Evolutionary conservation across 768 basidiomycete species (phyloP).

Genomic region (Suillus lakei): DNA sequence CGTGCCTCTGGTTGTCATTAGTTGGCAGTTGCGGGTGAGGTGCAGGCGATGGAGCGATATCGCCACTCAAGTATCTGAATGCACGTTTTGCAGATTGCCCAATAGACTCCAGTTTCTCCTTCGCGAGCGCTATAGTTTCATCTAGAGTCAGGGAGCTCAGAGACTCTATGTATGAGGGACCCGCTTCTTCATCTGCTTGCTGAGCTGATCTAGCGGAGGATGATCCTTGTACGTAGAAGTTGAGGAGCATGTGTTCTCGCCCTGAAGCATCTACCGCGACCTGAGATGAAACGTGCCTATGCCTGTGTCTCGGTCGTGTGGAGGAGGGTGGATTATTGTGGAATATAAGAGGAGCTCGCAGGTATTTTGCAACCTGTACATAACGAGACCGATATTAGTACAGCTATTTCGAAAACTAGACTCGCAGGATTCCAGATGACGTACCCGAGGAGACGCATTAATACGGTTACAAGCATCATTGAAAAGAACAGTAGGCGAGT

Average conservation of each 20-base stretch:
- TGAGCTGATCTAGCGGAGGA: conserved; percentile 43
- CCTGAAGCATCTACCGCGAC: conserved; percentile 74
- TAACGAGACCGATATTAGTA: not conserved
- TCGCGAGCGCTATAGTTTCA: conserved; percentile 53
- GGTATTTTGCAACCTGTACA: conserved; percentile 66
- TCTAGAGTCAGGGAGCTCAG: conserved; percentile 61
- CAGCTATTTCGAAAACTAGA: not conserved
- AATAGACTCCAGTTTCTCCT: conserved; percentile 43
- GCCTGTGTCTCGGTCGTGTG: conserved; percentile 78
- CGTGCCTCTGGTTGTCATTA: conserved; percentile 35
- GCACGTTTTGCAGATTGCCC: conserved; percentile 58
- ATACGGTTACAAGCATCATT: conserved; percentile 59
- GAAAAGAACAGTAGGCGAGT: conserved; percentile 85
- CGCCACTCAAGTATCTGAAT: conserved; percentile 78
- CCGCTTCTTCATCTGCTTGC: conserved; percentile 35
- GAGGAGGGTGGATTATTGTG: conserved; percentile 84
- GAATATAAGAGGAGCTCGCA: conserved; percentile 71
- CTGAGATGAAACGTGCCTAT: conserved; percentile 81
- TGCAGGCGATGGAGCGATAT: conserved; percentile 46
- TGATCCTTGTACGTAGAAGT: conserved; percentile 77
- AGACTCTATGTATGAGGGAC: conserved; percentile 45
- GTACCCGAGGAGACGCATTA: conserved; percentile 49
- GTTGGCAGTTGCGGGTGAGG: conserved; percentile 32
- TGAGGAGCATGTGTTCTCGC: conserved; percentile 82
- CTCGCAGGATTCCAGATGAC: conserved; percentile 16